Evolutionary conservation across 2,329 filamentous ascomycete genomes (phyloP).

Genomic region (Penicillium sclerotigenum): DNA sequence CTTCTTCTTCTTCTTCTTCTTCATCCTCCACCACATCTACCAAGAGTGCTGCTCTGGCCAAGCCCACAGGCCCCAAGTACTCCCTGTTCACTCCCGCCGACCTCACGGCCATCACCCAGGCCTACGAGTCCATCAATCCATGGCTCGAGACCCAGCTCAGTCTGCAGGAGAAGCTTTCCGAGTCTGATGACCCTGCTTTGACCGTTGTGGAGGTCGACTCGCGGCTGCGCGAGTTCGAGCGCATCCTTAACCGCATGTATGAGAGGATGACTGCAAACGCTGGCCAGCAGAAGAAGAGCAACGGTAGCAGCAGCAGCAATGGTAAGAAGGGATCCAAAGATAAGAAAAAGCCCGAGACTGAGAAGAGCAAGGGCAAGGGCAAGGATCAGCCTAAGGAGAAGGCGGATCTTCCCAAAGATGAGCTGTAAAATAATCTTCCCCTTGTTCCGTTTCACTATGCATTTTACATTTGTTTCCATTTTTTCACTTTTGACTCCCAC

Average conservation of each 20-base stretch:
- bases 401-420: conserved; percentile 33
- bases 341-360: conserved; percentile 32
- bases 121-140: conserved; percentile 59
- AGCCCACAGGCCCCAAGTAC: conserved; percentile 52
- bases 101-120: conserved; percentile 60
- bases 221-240: conserved; percentile 68
- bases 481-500: conserved; percentile 8
- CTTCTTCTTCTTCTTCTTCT: conserved; percentile 37
- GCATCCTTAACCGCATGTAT: conserved; percentile 36
- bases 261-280: conserved; percentile 47
- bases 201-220: conserved; percentile 67
- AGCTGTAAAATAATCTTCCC: conserved; percentile 24
- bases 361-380: conserved; percentile 23
- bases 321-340: conserved; percentile 26
- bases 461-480: conserved; percentile 11
- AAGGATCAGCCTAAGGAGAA: conserved; percentile 22
- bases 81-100: conserved; percentile 72
- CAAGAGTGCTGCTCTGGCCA: conserved; percentile 34
- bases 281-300: conserved; percentile 24
- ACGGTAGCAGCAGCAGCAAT: conserved; percentile 25
- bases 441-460: not conserved
- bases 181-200: conserved; percentile 71
- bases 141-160: conserved; percentile 75
- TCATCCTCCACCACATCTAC: conserved; percentile 36
- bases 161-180: conserved; percentile 66